These are phyloP conservation scores for Eucalyptus guilfoylei DNA, from an alignment of 345 rosid genomes.

Conservation along the genomic window DNA sequence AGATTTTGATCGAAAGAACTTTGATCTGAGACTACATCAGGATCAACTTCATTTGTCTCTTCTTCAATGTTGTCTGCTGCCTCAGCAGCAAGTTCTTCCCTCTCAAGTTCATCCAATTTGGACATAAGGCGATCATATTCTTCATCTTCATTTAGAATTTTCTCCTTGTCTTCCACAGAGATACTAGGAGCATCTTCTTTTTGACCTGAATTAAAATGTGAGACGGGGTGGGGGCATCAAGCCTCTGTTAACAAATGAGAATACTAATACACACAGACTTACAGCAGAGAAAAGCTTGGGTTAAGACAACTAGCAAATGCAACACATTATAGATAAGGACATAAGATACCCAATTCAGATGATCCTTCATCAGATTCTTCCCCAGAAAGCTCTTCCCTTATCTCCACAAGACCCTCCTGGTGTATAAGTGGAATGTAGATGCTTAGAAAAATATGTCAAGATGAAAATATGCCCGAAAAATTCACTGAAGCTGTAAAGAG, in stretches of 20 bases:
- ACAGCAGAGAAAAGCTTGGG: not conserved
- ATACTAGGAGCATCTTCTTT: constrained; percentile 2
- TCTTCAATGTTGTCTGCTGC: constrained; percentile 7
- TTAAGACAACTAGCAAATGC: not conserved
- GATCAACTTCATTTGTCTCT: not conserved
- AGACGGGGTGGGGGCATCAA: not conserved
- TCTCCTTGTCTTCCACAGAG: constrained; percentile 9
- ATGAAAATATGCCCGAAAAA: not conserved
- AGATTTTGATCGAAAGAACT: not conserved
- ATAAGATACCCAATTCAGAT: constrained; percentile 24
- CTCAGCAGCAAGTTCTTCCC: constrained; percentile 66
- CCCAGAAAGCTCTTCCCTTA: constrained; percentile 67
- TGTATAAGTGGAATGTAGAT: not conserved
- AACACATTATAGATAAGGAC: not conserved
- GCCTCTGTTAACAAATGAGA: not conserved
- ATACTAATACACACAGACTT: not conserved
- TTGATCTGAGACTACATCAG: not conserved
- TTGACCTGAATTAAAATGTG: constrained; percentile 2
- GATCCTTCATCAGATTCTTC: constrained; percentile 18
- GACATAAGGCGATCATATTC: constrained; percentile 66
- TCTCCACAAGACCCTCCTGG: constrained; percentile 91
- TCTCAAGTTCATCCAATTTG: constrained; percentile 87
- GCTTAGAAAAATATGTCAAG: not conserved
- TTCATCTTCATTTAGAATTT: constrained; percentile 36
- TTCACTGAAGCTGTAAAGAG: not conserved